Evolutionary conservation across 2,329 filamentous ascomycete species (phyloP), one percentile per base, ranked within the genome.

Genomic region (Chaetothyriales sp.): DNA sequence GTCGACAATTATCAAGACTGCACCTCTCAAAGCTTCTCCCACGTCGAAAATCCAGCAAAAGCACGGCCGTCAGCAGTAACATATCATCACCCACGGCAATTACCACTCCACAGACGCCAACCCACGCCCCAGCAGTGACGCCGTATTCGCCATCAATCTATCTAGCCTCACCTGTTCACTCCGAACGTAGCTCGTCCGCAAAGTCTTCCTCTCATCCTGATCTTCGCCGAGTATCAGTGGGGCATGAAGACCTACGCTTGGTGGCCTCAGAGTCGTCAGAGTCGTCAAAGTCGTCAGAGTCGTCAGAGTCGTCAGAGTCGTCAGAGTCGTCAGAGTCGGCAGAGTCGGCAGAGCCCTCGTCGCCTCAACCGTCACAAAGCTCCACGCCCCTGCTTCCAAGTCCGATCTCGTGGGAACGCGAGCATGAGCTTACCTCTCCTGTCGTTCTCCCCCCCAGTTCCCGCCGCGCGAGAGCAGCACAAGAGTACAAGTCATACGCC

Each of bases 21-120:
- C 54, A 56, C 22, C 44, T 58, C 18, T 54, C 50, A n/a, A 55
- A 48, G 44, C 48, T 58, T 18, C 52, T 58, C 19, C 50, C 43
- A 29, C 47, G 18, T 53, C 52, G 33, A 50, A 47, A 48, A 18
- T 49, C 50, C 15, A 48, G 47, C 48, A 51, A 8, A 18, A 47
- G 28, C 28, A 28, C 2, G 25, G 33, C 46, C 5, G 18, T 47
- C 46, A 33, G 33, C 3, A 18, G 10, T 33, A 10, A 18, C 40
- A 25, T 44, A 37, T n/a, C 47, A 40, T 40, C 33, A 5, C 33
- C 33, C 7, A 40, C 33, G 33, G 33, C 33, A 15, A 10, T 15
- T 15, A 40, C 33, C 13, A 40, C 33, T 40, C 33, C 33, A 40
- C 33, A 40, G 8, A 40, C 33, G 15, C 33, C 33, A 15, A 15